Base-by-base conservation (phyloP, 2,329 filamentous ascomycete species). In the Diaporthe helianthi region DNA sequence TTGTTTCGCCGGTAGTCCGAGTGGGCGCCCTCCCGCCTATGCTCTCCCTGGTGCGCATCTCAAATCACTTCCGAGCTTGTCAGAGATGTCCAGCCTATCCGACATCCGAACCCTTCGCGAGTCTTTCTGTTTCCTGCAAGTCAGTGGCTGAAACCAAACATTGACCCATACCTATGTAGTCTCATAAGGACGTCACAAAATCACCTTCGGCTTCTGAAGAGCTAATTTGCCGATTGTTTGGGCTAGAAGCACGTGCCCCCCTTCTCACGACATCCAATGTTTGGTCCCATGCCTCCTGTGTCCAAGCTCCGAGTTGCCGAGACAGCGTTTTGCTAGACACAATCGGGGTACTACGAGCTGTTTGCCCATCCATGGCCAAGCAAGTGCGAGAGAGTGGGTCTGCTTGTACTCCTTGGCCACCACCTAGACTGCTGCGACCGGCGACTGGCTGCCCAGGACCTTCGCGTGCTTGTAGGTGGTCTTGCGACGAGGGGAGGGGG, bases 101-200 rank as follows among this genome's bases (percentile, higher is more conserved):
- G 54, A 46, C 49, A 52, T 64, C 46, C 46, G 61, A 51, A 36
- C 51, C 53, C 29, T 53, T 53, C 15, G 26, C 29, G 66, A 44
- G 29, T 19, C 10, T 10, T 64, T 68, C 66, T 60, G 66, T 68
- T 68, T 68, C 46, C 55, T 64, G 66, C 36, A 63, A 63, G 44
- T 31, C 33, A 53, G 47, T 44, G 33, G 24, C 66, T 64, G 66
- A 68, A 68, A 68, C 66, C 36, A 68, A 68, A 68, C 66, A 49
- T 41, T 68, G 53, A 46, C n/a, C 46, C 54, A 29, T 24, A n/a
- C n/a, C n/a, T n/a, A n/a, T n/a, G n/a, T n/a, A 51, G 44, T 52
- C 65, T 31, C 33, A 33, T 31, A 4, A 46, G 49, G 31, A 33
- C n/a, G 47, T 53, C 33, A n/a, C n/a, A 36, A 64, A 47, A 36